Evolutionary conservation across 1,284 basidiomycete genomes (phyloP).

Genomic region (Cerrena zonata): DNA sequence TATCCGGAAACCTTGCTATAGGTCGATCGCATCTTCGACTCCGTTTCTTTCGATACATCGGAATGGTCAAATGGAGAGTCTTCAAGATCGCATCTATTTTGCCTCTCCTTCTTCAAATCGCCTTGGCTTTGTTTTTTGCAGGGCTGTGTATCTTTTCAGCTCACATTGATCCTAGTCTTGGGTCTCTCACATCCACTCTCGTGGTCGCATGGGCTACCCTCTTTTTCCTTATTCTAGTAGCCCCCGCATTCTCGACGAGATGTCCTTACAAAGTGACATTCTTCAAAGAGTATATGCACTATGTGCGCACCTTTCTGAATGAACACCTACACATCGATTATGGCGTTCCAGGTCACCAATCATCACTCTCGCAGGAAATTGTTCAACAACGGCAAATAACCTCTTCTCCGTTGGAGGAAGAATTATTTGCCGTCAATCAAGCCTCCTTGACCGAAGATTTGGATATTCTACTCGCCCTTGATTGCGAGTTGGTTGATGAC

Average conservation of each 20-base stretch:
- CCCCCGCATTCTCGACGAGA: slow-evolving; percentile 8
- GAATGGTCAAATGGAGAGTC: slow-evolving; percentile 10
- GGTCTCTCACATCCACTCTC: slow-evolving; percentile 1
- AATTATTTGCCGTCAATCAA: neutral
- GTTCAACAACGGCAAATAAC: neutral
- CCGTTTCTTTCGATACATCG: slow-evolving; percentile 7
- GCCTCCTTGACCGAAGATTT: neutral
- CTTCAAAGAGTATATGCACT: neutral
- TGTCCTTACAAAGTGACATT: slow-evolving; percentile 16
- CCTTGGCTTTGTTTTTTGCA: slow-evolving; percentile 15
- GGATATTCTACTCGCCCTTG: neutral
- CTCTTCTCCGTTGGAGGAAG: neutral
- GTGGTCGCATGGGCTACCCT: slow-evolving; percentile 7
- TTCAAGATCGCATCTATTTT: slow-evolving; percentile 13
- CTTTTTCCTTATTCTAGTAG: slow-evolving; percentile 7
- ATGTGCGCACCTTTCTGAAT: neutral
- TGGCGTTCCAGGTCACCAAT: neutral
- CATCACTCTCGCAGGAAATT: too few species aligned
- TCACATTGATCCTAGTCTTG: slow-evolving; percentile 4
- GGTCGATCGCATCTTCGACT: slow-evolving; percentile 3
- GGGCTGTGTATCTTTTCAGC: slow-evolving; percentile 11
- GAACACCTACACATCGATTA: neutral
- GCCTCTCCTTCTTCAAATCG: slow-evolving; percentile 13
- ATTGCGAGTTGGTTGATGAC: neutral
- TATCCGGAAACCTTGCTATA: slow-evolving; percentile 1